These are phyloP conservation scores for Exophiala alcalophila DNA, from an alignment of 2,329 filamentous ascomycete genomes.

Conservation along the genomic window DNA sequence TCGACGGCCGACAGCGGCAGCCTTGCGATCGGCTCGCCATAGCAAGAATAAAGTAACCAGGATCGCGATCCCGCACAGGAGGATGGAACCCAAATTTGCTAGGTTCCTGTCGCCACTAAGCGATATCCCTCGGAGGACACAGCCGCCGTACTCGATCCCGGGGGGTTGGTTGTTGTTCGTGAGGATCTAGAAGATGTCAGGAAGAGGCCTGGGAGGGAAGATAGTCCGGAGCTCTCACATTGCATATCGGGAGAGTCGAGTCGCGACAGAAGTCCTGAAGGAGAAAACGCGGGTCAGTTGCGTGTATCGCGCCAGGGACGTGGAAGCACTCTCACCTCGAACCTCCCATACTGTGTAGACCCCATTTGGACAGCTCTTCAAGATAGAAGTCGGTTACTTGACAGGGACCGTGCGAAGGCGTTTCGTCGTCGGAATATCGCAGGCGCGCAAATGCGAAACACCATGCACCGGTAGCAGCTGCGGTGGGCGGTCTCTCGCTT, in stretches of 20 bases:
- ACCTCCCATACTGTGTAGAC: slow-evolving; percentile 58
- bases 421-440: neutral
- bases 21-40: slow-evolving; percentile 80
- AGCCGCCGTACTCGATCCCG: slow-evolving; percentile 58
- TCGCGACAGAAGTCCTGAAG: slow-evolving; percentile 75
- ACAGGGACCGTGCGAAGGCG: neutral
- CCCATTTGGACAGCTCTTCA: slow-evolving; percentile 41
- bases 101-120: slow-evolving; percentile 65
- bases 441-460: slow-evolving; percentile 6
- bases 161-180: slow-evolving; percentile 57
- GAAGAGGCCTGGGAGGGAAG: slow-evolving; percentile 14
- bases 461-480: slow-evolving; percentile 11
- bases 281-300: slow-evolving; percentile 28
- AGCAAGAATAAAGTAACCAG: slow-evolving; percentile 64
- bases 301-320: slow-evolving; percentile 22
- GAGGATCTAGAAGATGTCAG: slow-evolving; percentile 57
- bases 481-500: neutral
- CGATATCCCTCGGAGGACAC: slow-evolving; percentile 70
- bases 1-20: slow-evolving; percentile 88
- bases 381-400: too few species aligned
- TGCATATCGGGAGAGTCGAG: slow-evolving; percentile 78
- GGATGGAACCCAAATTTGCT: slow-evolving; percentile 87
- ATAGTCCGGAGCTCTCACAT: slow-evolving; percentile 57
- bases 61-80: slow-evolving; percentile 77
- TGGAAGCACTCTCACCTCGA: slow-evolving; percentile 47